Conservation (phyloP, 257 asterid genomes). For the Penstemon davidsonii region DNA sequence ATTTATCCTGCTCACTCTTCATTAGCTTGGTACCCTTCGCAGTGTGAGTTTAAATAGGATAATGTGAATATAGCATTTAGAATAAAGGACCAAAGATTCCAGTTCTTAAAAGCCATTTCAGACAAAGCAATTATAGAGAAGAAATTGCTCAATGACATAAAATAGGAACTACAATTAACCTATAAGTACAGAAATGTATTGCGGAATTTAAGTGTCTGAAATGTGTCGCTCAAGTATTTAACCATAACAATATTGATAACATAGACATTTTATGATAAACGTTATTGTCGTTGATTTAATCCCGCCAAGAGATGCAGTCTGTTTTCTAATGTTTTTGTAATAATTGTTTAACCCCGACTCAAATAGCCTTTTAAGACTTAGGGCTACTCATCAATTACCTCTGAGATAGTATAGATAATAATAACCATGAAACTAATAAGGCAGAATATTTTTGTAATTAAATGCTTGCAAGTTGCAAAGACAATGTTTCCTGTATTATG, state of each 20-base stretch:
- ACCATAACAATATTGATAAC: no score
- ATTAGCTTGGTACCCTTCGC: no score
- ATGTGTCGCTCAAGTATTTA: not conserved
- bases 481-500: not conserved
- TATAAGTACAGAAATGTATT: not conserved
- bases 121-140: not conserved
- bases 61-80: not conserved
- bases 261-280: no score
- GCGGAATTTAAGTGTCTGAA: not conserved
- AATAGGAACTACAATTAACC: not conserved
- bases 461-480: not conserved
- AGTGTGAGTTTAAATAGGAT: not conserved
- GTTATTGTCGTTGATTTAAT: no score
- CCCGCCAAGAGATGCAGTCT: no score
- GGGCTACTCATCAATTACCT: conserved; percentile 6
- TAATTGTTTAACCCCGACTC: not conserved
- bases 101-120: not conserved
- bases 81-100: not conserved
- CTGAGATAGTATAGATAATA: not conserved
- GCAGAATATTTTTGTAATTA: not conserved
- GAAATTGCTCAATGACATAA: not conserved
- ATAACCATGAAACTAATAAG: not conserved
- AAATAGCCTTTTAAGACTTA: not conserved
- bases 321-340: no score
- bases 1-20: no score